These are phyloP conservation scores for Candida piceae DNA, from an alignment of 805 yeast genomes.

Conservation along the genomic window DNA sequence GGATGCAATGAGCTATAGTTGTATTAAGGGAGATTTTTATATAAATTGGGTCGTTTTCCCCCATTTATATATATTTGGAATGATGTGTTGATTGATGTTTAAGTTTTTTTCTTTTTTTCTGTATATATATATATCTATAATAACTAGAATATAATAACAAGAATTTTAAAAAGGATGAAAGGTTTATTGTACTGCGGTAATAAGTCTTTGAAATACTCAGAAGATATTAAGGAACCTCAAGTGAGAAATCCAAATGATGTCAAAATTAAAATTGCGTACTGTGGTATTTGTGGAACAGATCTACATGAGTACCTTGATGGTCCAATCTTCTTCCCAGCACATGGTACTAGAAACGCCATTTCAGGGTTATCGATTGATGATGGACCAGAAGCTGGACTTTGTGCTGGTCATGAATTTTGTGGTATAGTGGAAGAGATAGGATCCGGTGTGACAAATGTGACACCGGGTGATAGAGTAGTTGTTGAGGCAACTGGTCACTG, in stretches of 20 bases:
- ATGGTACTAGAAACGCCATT: conserved; percentile 28
- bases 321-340: conserved; percentile 49
- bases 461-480: conserved; percentile 55
- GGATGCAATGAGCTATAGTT: too few species aligned
- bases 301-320: conserved; percentile 53
- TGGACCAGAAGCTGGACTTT: conserved; percentile 11
- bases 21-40: too few species aligned
- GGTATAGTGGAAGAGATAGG: conserved; percentile 38
- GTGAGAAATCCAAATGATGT: conserved; percentile 26
- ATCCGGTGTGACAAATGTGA: conserved; percentile 35
- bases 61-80: background rate
- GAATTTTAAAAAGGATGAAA: conserved; percentile 30
- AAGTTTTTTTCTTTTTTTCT: too few species aligned
- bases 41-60: too few species aligned
- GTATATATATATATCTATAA: background rate
- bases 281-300: conserved; percentile 65
- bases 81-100: too few species aligned
- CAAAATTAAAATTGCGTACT: conserved; percentile 33
- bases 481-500: conserved; percentile 59
- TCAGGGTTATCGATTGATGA: conserved; percentile 30
- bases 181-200: conserved; percentile 46
- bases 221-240: conserved; percentile 23
- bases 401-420: conserved; percentile 34
- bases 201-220: conserved; percentile 38
- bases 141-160: background rate